Conservation (phyloP, 306 rosid genomes). For the Begonia loranthoides region DNA sequence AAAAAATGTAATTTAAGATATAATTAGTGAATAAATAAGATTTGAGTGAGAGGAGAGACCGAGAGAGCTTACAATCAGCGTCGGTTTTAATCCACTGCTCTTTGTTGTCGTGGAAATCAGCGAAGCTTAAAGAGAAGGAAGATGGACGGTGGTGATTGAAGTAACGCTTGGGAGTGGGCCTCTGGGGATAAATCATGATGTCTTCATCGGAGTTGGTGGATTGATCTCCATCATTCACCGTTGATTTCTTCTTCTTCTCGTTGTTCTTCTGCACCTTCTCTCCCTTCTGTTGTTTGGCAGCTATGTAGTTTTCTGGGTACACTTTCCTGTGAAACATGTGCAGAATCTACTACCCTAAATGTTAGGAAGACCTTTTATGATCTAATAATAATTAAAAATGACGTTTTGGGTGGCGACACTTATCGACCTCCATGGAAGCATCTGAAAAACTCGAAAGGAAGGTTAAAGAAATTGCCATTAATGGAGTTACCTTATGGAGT, state of each 20-base stretch:
- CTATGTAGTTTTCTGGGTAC: not conserved
- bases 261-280: not conserved
- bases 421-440: not conserved
- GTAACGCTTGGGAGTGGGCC: too few species aligned
- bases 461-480: not conserved
- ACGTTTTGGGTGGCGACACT: not conserved
- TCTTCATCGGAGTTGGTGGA: too few species aligned
- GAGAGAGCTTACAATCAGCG: too few species aligned
- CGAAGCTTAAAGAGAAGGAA: too few species aligned
- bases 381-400: not conserved
- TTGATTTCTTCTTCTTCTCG: not conserved
- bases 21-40: too few species aligned
- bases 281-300: not conserved
- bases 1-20: too few species aligned
- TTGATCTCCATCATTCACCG: not conserved
- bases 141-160: too few species aligned
- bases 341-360: not conserved
- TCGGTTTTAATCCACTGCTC: too few species aligned
- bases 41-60: too few species aligned
- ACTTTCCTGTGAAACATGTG: conserved; percentile 1
- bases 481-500: not conserved
- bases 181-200: too few species aligned
- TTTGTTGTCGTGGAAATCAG: too few species aligned
- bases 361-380: not conserved
- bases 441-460: too few species aligned